phyloP scores from a whole-genome alignment of 257 asterid genomes.

The Salvia miltiorrhiza region DNA sequence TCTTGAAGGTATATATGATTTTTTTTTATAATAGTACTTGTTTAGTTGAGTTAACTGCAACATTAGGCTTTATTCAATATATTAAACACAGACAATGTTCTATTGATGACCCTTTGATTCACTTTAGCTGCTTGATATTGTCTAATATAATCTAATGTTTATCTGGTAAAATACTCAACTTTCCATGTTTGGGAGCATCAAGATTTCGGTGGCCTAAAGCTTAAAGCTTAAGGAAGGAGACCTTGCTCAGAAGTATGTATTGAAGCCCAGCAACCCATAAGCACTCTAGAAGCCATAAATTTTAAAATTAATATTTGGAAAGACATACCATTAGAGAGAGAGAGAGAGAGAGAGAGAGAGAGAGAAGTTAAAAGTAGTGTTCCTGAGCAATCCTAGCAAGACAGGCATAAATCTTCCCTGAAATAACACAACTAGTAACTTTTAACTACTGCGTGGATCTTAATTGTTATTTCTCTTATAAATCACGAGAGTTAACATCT shows the following conservation, averaged over 20 bases:
- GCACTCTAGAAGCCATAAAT: neutral
- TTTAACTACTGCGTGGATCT: neutral
- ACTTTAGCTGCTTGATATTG: conserved; percentile 10
- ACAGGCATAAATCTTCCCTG: neutral
- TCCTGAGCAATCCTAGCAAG: neutral
- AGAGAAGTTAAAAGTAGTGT: neutral
- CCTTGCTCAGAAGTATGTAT: neutral
- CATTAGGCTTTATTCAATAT: neutral
- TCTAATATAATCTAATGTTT: neutral
- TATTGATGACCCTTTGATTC: neutral
- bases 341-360: no score
- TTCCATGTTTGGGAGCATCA: neutral
- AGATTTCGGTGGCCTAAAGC: neutral
- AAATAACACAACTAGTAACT: conserved; percentile 9
- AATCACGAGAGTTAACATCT: conserved; percentile 7
- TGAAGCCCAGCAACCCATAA: neutral
- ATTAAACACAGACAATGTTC: neutral
- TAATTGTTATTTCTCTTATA: neutral
- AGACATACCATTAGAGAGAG: neutral
- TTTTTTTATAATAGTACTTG: conserved; percentile 1
- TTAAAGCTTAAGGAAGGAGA: neutral
- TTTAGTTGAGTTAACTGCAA: conserved; percentile 12
- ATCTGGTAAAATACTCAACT: conserved; percentile 2
- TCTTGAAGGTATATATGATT: conserved; percentile 68
- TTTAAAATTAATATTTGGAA: neutral